A percentile compares a stretch with the other conserved stretches of the same genome.
Evolutionary conservation across 2,329 filamentous ascomycete genomes (phyloP).

Genomic region (Berkeleyomyces basicola): DNA sequence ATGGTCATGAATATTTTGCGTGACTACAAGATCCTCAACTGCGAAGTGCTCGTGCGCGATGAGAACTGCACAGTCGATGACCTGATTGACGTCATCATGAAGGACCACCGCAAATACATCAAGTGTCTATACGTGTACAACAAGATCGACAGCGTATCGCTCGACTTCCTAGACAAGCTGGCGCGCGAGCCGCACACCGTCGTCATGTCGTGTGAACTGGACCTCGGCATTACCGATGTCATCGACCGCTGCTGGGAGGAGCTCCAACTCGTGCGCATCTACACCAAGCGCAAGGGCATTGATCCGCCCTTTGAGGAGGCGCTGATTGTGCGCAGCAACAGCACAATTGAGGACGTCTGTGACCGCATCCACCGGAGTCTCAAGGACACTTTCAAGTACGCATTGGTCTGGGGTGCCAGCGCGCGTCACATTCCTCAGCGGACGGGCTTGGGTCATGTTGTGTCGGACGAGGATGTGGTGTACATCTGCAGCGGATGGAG

Average conservation of each 20-base stretch:
- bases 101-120: slow-evolving; percentile 96
- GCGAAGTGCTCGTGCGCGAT: slow-evolving; percentile 86
- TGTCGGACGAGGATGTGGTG: slow-evolving; percentile 53
- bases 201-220: slow-evolving; percentile 94
- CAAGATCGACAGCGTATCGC: slow-evolving; percentile 90
- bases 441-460: slow-evolving; percentile 69
- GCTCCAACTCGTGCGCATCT: slow-evolving; percentile 73
- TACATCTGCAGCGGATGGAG: slow-evolving; percentile 50
- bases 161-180: slow-evolving; percentile 83
- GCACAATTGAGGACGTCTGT: slow-evolving; percentile 91
- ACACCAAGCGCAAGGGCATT: slow-evolving; percentile 88
- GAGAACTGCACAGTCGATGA: slow-evolving; percentile 94
- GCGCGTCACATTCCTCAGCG: slow-evolving; percentile 88
- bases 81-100: slow-evolving; percentile 99
- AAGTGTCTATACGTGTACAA: slow-evolving; percentile 94
- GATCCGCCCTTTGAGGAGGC: slow-evolving; percentile 86
- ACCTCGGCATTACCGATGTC: slow-evolving; percentile 84
- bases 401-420: slow-evolving; percentile 92
- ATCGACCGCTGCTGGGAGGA: slow-evolving; percentile 93
- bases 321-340: slow-evolving; percentile 75
- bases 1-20: slow-evolving; percentile 95
- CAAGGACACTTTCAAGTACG: slow-evolving; percentile 99
- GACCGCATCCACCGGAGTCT: slow-evolving; percentile 84
- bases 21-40: slow-evolving; percentile 98
- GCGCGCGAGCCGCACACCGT: slow-evolving; percentile 86